Percentiles rank a stretch among this genome's conserved stretches.
Conservation (phyloP, 441 rosid genomes). For the Dalechampia spathulata region DNA sequence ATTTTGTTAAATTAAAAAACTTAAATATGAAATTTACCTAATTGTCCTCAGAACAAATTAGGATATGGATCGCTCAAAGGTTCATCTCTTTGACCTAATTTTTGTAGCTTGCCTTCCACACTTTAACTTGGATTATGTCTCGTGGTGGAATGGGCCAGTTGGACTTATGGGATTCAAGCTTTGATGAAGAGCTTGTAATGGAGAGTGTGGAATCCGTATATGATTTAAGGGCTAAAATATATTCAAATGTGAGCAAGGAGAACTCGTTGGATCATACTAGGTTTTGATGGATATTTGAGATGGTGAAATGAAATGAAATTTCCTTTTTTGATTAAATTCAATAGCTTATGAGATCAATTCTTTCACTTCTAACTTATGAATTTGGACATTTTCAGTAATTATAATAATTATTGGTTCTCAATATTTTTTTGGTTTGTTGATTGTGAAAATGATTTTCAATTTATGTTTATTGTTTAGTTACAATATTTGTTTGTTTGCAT, state of each 20-base stretch:
- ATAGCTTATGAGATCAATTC: slow-evolving; percentile 14
- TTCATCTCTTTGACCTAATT: slow-evolving; percentile 41
- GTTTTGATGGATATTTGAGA: slow-evolving; percentile 77
- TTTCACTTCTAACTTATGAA: slow-evolving; percentile 7
- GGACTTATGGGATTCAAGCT: slow-evolving; percentile 31
- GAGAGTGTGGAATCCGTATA: slow-evolving; percentile 81
- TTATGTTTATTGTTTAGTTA: too few species aligned
- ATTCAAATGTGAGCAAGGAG: slow-evolving; percentile 51
- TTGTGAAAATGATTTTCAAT: too few species aligned
- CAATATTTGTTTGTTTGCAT: too few species aligned
- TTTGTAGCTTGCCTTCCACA: slow-evolving; percentile 42
- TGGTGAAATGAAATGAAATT: slow-evolving; percentile 39
- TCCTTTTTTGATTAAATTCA: slow-evolving; percentile 6
- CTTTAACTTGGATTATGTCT: slow-evolving; percentile 27
- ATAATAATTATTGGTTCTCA: neutral
- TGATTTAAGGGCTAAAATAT: slow-evolving; percentile 48
- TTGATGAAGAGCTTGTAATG: slow-evolving; percentile 64
- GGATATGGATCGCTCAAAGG: slow-evolving; percentile 38
- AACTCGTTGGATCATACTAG: slow-evolving; percentile 47
- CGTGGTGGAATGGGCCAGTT: slow-evolving; percentile 18
- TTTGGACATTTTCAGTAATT: too few species aligned
- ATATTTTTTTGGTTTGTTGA: too few species aligned
- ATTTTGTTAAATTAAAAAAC: too few species aligned
- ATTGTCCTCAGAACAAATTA: slow-evolving; percentile 32
- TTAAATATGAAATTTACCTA: too few species aligned